phyloP scores from a whole-genome alignment of 2,329 filamentous ascomycete species.

The Aureobasidium sp. region DNA sequence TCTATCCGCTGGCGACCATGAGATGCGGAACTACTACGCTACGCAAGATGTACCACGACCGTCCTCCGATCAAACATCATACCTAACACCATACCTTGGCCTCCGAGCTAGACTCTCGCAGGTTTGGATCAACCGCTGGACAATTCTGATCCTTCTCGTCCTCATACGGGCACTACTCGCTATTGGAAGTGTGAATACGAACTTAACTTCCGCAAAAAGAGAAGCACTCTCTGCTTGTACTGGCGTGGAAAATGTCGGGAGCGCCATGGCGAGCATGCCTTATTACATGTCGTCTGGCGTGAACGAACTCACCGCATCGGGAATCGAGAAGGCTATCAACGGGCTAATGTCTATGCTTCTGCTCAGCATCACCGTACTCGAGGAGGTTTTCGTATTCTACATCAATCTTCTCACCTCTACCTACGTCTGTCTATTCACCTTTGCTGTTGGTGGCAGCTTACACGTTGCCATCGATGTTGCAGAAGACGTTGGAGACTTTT shows the following conservation, averaged over 20 bases:
- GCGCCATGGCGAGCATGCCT: conserved; percentile 95
- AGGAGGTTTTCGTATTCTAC: conserved; percentile 82
- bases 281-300: conserved; percentile 86
- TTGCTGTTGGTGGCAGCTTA: conserved; percentile 71
- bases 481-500: conserved; percentile 50
- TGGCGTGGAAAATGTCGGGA: conserved; percentile 86
- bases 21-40: conserved; percentile 53
- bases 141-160: conserved; percentile 76
- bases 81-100: conserved; percentile 84
- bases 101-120: conserved; percentile 85
- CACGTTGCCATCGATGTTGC: conserved; percentile 58
- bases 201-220: conserved; percentile 65
- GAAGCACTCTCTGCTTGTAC: conserved; percentile 86
- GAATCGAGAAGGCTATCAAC: conserved; percentile 71
- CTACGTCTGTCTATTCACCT: conserved; percentile 80
- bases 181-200: conserved; percentile 60
- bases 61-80: conserved; percentile 54
- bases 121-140: conserved; percentile 97
- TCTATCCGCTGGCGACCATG: conserved; percentile 53
- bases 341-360: conserved; percentile 72
- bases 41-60: conserved; percentile 47
- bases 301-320: conserved; percentile 73
- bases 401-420: conserved; percentile 88
- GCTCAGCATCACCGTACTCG: conserved; percentile 71
- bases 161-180: conserved; percentile 74